phyloP scores from a whole-genome alignment of 768 basidiomycete species.

The Amanita polypyramis region DNA sequence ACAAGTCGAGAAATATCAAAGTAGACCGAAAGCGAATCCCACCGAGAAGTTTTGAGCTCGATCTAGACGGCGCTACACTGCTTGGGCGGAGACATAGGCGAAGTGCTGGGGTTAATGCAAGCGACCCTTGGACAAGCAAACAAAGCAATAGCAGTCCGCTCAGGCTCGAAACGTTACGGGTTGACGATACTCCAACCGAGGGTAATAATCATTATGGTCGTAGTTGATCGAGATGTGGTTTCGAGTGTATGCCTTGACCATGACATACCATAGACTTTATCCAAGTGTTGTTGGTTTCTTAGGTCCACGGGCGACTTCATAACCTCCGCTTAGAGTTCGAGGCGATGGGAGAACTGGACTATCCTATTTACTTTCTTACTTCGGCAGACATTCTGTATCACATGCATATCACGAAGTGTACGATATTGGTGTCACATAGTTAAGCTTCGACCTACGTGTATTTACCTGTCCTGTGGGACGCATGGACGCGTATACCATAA shows the following conservation, averaged over 20 bases:
- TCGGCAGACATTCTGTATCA: neutral
- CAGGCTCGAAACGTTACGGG: conserved; percentile 6
- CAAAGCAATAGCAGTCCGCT: neutral
- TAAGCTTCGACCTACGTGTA: too few relatives aligned
- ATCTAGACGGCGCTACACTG: conserved; percentile 78
- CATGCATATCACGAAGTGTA: neutral
- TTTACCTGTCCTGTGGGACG: too few relatives aligned
- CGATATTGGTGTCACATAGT: too few relatives aligned
- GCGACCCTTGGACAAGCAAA: conserved; percentile 3
- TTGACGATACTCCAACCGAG: conserved; percentile 14
- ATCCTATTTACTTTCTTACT: neutral
- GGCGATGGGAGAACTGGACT: too few relatives aligned
- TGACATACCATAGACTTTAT: neutral
- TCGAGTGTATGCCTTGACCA: neutral
- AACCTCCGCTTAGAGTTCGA: neutral
- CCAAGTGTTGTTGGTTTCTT: neutral
- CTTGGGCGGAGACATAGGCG: conserved; percentile 60
- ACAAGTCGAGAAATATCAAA: conserved; percentile 1
- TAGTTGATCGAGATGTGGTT: too few relatives aligned
- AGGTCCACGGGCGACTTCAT: neutral
- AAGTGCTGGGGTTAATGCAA: conserved; percentile 12
- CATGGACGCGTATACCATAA: too few relatives aligned
- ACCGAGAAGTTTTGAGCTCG: conserved; percentile 58
- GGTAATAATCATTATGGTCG: conserved; percentile 13
- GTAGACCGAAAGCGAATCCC: conserved; percentile 7